Base-by-base conservation (phyloP, 371 early-diverging fungal species). In the Apophysomyces ossiformis region DNA sequence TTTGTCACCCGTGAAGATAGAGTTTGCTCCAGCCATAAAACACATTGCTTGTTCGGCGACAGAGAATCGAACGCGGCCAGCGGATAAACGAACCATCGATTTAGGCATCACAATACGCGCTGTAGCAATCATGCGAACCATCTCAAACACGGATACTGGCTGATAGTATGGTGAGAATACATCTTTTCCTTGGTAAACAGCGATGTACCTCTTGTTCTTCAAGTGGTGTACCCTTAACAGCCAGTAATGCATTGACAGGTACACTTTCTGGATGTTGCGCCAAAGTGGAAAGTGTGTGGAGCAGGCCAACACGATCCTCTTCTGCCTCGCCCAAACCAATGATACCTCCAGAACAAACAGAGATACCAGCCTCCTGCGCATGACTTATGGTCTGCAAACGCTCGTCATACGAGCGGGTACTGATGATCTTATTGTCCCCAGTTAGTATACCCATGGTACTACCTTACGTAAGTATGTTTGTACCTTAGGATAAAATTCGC, bases 11-110 rank as follows among this genome's bases (percentile, higher is more conserved):
- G 93, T 93, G 69, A 93, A 93, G 69, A 93, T 90, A 16, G 89
- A 88, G 83, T 93, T 93, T 59, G 93, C 93, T 65, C 93, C 93
- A 7, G 91, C 88, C 85, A 91, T 86, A 75, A 93, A 93, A 75
- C 92, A 91, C 67, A 93, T 66, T n/a, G 91, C 88, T 72, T 92
- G 92, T 69, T 92, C 92, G n/a, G 90, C 78, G 35, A 84, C 78
- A 11, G 84, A 77, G 79, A 92, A 90, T 5, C 88, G 80, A 47
- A 92, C 89, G 61, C 92, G 86, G 44, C 92, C 92, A 45, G 92
- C 92, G 2, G 89, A 89, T n/a, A 92, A 78, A 70, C 91, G 85
- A 37, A 92, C 87, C 89, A 91, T 93, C 13, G 90, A 82, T 72
- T 82, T 81, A 59, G 93, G 93, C 90, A 93, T 90, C 47, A 91